Conservation (phyloP, 1,284 basidiomycete genomes). For the Rhodotorula sp. region DNA sequence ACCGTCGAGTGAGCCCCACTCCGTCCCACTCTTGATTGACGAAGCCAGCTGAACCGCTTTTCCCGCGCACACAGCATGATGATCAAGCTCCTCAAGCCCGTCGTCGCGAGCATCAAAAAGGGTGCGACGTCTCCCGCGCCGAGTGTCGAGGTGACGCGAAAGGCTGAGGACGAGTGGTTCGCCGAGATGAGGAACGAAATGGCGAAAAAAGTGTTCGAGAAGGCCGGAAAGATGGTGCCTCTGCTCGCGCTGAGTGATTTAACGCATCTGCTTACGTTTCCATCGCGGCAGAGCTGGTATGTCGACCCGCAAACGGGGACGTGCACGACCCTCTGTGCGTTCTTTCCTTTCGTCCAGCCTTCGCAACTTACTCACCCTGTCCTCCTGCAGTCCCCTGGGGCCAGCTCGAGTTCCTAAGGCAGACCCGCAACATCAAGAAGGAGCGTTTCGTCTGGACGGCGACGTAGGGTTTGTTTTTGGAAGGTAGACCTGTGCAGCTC, state of each 20-base stretch:
- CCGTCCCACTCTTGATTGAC: too few species aligned
- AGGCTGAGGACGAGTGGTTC: constrained; percentile 32
- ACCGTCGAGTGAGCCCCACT: constrained; percentile 18
- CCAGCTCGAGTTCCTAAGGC: constrained; percentile 24
- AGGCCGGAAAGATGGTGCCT: constrained; percentile 21
- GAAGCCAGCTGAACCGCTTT: too few species aligned
- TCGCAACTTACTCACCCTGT: not conserved
- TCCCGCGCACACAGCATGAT: constrained; percentile 8
- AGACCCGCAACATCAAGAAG: constrained; percentile 10
- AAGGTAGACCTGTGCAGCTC: too few species aligned
- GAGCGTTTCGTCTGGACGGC: constrained; percentile 20
- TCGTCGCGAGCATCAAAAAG: constrained; percentile 2
- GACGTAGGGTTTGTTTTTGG: too few species aligned
- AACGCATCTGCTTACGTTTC: not conserved
- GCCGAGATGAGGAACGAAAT: constrained; percentile 21
- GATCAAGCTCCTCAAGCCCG: constrained; percentile 30
- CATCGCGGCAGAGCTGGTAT: constrained; percentile 25
- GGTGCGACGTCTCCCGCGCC: constrained; percentile 9
- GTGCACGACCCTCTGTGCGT: constrained; percentile 32
- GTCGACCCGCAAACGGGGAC: constrained; percentile 23
- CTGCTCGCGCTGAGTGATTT: not conserved
- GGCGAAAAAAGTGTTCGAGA: constrained; percentile 34
- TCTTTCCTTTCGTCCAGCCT: too few species aligned
- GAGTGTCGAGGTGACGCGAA: constrained; percentile 27
- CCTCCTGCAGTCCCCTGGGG: constrained; percentile 24